These are phyloP conservation scores for Tetracladium setigerum DNA, from an alignment of 495 filamentous ascomycete genomes.

Conservation along the genomic window DNA sequence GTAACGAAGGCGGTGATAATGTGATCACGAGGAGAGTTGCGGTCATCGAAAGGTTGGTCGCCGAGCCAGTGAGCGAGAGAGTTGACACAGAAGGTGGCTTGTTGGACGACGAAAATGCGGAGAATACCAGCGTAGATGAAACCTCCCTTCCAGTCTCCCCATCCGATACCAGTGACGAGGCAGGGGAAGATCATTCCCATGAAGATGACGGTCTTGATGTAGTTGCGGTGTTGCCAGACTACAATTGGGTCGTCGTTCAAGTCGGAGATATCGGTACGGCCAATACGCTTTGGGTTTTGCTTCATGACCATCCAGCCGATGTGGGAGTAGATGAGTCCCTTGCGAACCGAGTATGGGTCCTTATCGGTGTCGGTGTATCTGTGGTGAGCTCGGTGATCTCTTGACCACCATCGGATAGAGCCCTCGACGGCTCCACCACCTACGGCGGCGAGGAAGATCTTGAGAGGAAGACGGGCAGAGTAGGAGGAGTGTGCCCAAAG, in stretches of 20 bases:
- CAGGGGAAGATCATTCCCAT: constrained; percentile 86
- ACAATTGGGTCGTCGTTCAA: constrained; percentile 93
- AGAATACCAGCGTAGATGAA: constrained; percentile 95
- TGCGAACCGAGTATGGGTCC: constrained; percentile 97
- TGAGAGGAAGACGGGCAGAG: constrained; percentile 79
- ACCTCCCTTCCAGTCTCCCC: constrained; percentile 85
- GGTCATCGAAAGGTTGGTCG: constrained; percentile 98
- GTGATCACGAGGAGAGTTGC: constrained; percentile 95
- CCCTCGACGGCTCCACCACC: constrained; percentile 96
- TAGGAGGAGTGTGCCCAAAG: constrained; percentile 95
- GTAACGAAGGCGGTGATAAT: constrained; percentile 92
- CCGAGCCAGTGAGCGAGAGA: constrained; percentile 98
- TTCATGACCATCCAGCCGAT: constrained; percentile 92
- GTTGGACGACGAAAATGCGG: constrained; percentile 96
- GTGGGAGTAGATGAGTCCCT: constrained; percentile 95
- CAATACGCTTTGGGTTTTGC: constrained; percentile 88
- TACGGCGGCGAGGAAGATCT: constrained; percentile 85
- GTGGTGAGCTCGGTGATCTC: constrained; percentile 95
- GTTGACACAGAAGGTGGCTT: constrained; percentile 99
- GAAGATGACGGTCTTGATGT: constrained; percentile 77
- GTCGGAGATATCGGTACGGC: constrained; percentile 94
- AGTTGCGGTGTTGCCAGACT: constrained; percentile 91
- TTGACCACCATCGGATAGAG: constrained; percentile 95
- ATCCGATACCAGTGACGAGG: constrained; percentile 75
- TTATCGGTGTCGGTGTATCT: constrained; percentile 99